phyloP scores from a whole-genome alignment of 1,284 basidiomycete genomes.

The Ceratobasidium sp. region DNA sequence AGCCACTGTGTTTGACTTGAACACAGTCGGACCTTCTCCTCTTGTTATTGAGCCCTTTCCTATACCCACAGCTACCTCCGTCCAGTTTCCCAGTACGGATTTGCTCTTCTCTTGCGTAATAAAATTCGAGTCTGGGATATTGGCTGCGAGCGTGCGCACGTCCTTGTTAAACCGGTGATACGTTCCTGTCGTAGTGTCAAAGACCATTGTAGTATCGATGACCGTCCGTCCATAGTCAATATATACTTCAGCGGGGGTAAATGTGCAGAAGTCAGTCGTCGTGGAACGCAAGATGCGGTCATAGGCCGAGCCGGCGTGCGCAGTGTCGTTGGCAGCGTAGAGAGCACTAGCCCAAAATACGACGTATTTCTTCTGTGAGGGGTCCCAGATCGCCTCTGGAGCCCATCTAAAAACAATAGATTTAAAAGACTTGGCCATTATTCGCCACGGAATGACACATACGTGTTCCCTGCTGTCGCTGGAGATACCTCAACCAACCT shows the following conservation, averaged over 20 bases:
- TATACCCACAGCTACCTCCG: constrained; percentile 32
- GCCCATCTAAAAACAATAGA: constrained; percentile 14
- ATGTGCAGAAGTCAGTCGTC: constrained; percentile 25
- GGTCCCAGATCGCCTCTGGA: constrained; percentile 41
- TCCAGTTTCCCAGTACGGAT: constrained; percentile 21
- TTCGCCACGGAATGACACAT: neutral
- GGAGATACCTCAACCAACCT: constrained; percentile 41
- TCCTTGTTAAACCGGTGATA: constrained; percentile 44
- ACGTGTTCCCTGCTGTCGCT: constrained; percentile 38
- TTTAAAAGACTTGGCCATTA: neutral
- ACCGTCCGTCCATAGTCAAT: constrained; percentile 36
- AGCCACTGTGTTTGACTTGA: constrained; percentile 40
- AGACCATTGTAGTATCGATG: constrained; percentile 32
- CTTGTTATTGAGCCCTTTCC: constrained; percentile 30
- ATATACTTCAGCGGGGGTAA: constrained; percentile 21
- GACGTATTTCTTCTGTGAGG: constrained; percentile 33
- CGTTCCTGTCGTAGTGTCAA: constrained; percentile 17
- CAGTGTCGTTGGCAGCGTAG: constrained; percentile 34
- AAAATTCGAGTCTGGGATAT: constrained; percentile 35
- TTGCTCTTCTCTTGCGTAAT: constrained; percentile 35
- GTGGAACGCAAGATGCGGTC: constrained; percentile 34
- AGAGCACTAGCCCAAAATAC: constrained; percentile 42
- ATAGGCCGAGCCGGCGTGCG: constrained; percentile 30
- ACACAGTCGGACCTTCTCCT: constrained; percentile 39
- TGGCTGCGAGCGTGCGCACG: constrained; percentile 12